Conservation (phyloP, 2,329 filamentous ascomycete genomes). For the Exophiala sideris region DNA sequence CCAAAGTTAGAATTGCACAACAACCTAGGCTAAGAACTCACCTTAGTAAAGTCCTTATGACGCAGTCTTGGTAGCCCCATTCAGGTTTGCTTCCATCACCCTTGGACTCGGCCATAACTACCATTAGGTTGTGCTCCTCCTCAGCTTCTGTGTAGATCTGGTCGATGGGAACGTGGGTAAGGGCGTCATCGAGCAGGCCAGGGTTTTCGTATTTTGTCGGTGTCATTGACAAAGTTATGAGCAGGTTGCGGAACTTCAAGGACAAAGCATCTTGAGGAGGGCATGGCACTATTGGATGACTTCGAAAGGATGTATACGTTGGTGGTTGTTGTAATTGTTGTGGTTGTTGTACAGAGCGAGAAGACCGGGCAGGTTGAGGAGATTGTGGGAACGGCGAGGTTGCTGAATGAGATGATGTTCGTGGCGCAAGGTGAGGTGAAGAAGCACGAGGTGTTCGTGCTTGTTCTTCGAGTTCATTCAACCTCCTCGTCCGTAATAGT, state of each 20-base stretch:
- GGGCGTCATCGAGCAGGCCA: slow-evolving; percentile 84
- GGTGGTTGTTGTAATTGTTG: slow-evolving; percentile 44
- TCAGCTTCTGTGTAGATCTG: slow-evolving; percentile 91
- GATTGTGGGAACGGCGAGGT: slow-evolving; percentile 15
- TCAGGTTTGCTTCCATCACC: slow-evolving; percentile 74
- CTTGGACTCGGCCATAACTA: slow-evolving; percentile 83
- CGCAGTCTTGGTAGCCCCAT: slow-evolving; percentile 98
- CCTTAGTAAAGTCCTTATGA: slow-evolving; percentile 81
- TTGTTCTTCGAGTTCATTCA: slow-evolving; percentile 73
- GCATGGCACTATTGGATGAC: slow-evolving; percentile 68
- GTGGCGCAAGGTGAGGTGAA: slow-evolving; percentile 22
- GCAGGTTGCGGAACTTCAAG: slow-evolving; percentile 73
- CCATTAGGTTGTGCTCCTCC: slow-evolving; percentile 83
- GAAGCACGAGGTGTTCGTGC: slow-evolving; percentile 52
- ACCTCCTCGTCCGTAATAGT: slow-evolving; percentile 77
- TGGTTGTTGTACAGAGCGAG: slow-evolving; percentile 32
- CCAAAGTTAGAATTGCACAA: slow-evolving; percentile 10
- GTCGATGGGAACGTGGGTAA: slow-evolving; percentile 81
- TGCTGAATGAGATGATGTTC: slow-evolving; percentile 18
- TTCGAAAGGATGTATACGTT: slow-evolving; percentile 60
- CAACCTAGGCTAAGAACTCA: slow-evolving; percentile 41
- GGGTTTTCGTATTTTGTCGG: slow-evolving; percentile 96
- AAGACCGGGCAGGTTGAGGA: slow-evolving; percentile 30
- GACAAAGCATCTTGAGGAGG: slow-evolving; percentile 70
- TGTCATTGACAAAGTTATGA: slow-evolving; percentile 80